Evolutionary conservation across 2,329 filamentous ascomycete species (phyloP).

Genomic region (Rhytidhysteron rufulum): DNA sequence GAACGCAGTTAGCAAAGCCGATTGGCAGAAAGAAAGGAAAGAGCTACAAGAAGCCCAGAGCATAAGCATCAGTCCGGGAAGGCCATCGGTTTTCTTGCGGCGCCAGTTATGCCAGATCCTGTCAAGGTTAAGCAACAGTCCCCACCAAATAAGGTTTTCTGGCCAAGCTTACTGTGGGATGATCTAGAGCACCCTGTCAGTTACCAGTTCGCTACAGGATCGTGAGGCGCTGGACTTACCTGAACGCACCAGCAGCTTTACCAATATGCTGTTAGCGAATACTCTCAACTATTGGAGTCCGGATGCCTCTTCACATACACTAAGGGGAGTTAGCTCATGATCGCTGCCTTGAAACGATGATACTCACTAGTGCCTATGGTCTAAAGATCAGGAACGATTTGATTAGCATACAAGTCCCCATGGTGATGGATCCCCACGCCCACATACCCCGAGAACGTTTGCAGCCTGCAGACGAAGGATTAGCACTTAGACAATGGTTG

Average conservation of each 20-base stretch:
- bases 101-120: conserved; percentile 61
- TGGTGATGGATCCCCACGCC: no score
- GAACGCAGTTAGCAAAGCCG: conserved; percentile 1
- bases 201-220: conserved; percentile 1
- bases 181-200: conserved; percentile 27
- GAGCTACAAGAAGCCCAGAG: conserved; percentile 56
- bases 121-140: conserved; percentile 9
- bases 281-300: conserved; percentile 11
- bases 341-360: not conserved
- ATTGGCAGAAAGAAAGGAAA: not conserved
- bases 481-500: conserved; percentile 11
- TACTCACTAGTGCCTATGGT: conserved; percentile 36
- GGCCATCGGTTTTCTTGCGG: conserved; percentile 58
- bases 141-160: not conserved
- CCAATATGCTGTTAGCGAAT: conserved; percentile 10
- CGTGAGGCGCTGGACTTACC: conserved; percentile 17
- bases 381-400: conserved; percentile 18
- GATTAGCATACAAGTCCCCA: no score
- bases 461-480: conserved; percentile 29
- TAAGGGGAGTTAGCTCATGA: conserved; percentile 6
- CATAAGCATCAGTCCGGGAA: conserved; percentile 60
- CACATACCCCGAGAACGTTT: conserved; percentile 36
- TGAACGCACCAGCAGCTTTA: conserved; percentile 41
- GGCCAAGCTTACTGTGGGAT: conserved; percentile 27
- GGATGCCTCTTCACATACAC: conserved; percentile 15